Conservation (phyloP, 768 basidiomycete species). For the Thelephora ganbajun region DNA sequence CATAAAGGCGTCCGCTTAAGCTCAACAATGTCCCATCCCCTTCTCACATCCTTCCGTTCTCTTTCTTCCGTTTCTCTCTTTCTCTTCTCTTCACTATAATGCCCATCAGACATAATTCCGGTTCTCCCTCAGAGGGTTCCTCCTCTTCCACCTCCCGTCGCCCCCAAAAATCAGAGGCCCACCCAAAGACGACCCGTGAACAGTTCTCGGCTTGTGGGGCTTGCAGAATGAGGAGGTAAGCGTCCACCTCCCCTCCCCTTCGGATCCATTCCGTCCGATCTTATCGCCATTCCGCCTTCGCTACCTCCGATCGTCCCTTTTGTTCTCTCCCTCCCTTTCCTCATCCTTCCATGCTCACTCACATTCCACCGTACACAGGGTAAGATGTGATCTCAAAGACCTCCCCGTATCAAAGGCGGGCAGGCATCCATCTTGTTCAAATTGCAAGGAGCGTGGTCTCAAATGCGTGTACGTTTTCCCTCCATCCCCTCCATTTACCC, state of each 20-base stretch:
- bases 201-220: slow-evolving; percentile 63
- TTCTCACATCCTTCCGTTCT: slow-evolving; percentile 6
- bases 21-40: too few species aligned
- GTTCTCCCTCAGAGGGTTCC: slow-evolving; percentile 6
- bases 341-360: background rate
- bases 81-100: slow-evolving; percentile 14
- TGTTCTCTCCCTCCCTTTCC: background rate
- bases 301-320: slow-evolving; percentile 4
- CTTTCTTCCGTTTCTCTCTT: slow-evolving; percentile 18
- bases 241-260: slow-evolving; percentile 7
- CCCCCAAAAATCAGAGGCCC: slow-evolving; percentile 11
- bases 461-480: slow-evolving; percentile 78
- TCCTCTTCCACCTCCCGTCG: slow-evolving; percentile 9
- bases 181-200: slow-evolving; percentile 14
- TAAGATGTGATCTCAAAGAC: slow-evolving; percentile 90
- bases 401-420: slow-evolving; percentile 34
- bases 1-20: too few species aligned
- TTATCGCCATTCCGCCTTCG: background rate
- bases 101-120: slow-evolving; percentile 12
- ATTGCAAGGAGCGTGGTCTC: slow-evolving; percentile 78
- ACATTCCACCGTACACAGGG: slow-evolving; percentile 29
- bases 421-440: slow-evolving; percentile 53
- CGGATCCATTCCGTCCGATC: background rate
- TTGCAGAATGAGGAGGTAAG: slow-evolving; percentile 76
- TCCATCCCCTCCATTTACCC: background rate